Evolutionary conservation across 352 stramenopile genomes (phyloP), one percentile per base, ranked within the genome.

Genomic region (Pythium periplocum): DNA sequence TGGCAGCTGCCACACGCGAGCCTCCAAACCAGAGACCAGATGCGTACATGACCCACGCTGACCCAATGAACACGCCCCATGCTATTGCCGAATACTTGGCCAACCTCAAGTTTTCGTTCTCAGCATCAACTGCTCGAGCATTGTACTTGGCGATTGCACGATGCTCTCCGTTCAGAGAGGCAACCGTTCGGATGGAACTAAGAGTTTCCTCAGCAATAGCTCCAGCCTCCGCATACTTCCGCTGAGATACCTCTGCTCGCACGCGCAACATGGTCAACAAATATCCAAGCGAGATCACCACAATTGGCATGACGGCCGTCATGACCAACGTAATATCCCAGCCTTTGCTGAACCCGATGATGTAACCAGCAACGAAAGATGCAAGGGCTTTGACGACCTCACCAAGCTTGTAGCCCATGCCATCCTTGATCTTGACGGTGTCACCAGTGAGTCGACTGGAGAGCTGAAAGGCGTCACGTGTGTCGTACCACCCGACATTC

Each of bases 1-100:
- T 57, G 32, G 32, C 41, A 8, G 61, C 48, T 0, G 53, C 44
- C 7, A 78, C 73, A 37, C 80, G 73, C 6, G 39, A 64, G 6
- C 71, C 68, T 26, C 73, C 71, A 47, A 83, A 86, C 75, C 75
- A 86, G 2, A 86, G 56, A 2, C 72, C 75, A 8, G 54, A 46
- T 0, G 68, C 56, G 54, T 77, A 85, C 67, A 78, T 83, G 45
- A 79, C 1, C 72, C 71, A 84, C 32, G 80, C 47, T 41, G 59
- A 64, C 2, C 45, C 61, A 44, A 71, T 56, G 47, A 78, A 59
- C 50, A 55, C 43, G 45, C 40, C 62, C 41, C 63, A 61, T 47
- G 37, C 61, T 37, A 50, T 45, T 46, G 31, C 48, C 34, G 33
- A 45, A 52, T 70, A 51, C 47, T 56, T 59, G 26, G 58, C 59